Evolutionary conservation across 139 green algal species (phyloP).

Genomic region (Tetraselmis striata): DNA sequence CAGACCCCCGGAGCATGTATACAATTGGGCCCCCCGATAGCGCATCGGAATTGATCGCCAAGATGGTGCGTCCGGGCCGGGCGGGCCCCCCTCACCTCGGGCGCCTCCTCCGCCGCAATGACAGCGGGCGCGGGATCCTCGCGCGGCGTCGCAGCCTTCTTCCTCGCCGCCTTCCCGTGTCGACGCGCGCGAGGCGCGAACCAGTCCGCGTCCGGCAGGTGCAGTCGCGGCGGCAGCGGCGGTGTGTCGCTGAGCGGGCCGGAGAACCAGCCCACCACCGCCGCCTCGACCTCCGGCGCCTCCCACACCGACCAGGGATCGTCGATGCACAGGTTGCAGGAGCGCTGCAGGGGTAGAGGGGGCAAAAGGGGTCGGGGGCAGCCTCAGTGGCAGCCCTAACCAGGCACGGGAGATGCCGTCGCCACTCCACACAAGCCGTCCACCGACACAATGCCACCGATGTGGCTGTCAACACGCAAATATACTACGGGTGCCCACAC

Average conservation of each 20-base stretch:
- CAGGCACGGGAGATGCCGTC: too few species aligned
- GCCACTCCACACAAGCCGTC: too few species aligned
- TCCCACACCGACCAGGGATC: not conserved
- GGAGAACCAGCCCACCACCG: not conserved
- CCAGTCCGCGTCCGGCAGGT: not conserved
- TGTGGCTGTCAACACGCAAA: not conserved
- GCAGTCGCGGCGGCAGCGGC: not conserved
- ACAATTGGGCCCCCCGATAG: not conserved
- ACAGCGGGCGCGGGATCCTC: not conserved
- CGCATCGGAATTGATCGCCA: not conserved
- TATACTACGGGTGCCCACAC: not conserved
- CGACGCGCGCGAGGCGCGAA: not conserved
- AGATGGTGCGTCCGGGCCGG: not conserved
- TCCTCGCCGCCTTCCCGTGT: not conserved
- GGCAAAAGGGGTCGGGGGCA: not conserved
- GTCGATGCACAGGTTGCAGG: not conserved
- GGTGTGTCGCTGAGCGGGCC: not conserved
- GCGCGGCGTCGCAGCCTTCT: not conserved
- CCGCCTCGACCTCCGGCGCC: not conserved
- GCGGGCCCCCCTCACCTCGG: not conserved
- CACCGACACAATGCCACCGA: too few species aligned
- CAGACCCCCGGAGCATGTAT: too few species aligned
- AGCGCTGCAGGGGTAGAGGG: not conserved
- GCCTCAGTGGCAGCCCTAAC: not conserved
- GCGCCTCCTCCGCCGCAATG: not conserved